Evolutionary conservation across 257 asterid genomes (phyloP), one percentile per base, ranked within the genome.

Genomic region (Lantana camara): DNA sequence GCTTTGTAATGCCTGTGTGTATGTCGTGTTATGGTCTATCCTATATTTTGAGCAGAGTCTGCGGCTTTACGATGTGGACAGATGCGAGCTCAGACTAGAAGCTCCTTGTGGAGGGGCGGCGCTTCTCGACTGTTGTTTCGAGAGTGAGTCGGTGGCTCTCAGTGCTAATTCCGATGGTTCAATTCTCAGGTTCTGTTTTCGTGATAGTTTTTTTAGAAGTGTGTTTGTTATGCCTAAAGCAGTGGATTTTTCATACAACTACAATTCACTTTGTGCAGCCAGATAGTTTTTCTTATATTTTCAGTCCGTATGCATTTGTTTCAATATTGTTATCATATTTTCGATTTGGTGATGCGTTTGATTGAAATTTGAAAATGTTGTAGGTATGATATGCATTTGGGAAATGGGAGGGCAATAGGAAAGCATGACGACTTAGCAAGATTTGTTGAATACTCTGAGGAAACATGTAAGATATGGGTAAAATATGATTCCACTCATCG

Each of bases 121-220:
- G 15, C 86, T 90, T 42, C 75, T 84, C 2, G 99, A 90, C 80
- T 93, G 97, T 48, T 89, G 97, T 71, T 84, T 89, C 46, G 83
- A 77, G 76, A 75, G 73, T 24, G 96, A 93, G 21, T 45, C 74
- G 0, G 79, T 76, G 30, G 97, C 91, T 63, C 63, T 85, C 45
- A 81, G 75, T 46, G 88, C 89, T 42, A 79, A 78, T 73, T 73
- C 95, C 3, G 95, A 88, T 77, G 99, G 99, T 41, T 86, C 82
- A 14, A 41, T 94, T 69, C 30, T 74, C 83, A 88, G 99, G 99
- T 94, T 76, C 15, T 47, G 8, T 58, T 29, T 16, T 40, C 6
- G 51, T n/a, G 45, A 52, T 60, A n/a, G n/a, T 7, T 15, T 17
- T 47, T 54, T 27, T 58, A 20, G 17, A 7, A 35, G 34, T 5